Conservation (phyloP, 1,139 yeast species). For the Wickerhamomyces sp. region DNA sequence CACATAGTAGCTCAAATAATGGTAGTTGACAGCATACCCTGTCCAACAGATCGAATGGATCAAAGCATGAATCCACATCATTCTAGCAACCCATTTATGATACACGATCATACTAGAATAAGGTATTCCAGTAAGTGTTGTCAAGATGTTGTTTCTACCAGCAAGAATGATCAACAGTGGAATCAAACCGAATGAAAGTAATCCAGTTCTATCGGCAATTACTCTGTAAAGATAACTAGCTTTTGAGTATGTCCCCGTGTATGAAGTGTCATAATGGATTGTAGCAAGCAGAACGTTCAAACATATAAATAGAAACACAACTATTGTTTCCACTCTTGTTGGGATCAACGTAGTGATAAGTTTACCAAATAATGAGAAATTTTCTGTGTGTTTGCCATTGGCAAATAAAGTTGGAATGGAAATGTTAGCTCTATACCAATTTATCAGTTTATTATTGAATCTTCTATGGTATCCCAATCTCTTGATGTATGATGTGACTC, state of each 20-base stretch:
- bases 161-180: slow-evolving; percentile 52
- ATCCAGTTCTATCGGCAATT: slow-evolving; percentile 57
- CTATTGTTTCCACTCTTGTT: slow-evolving; percentile 54
- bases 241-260: slow-evolving; percentile 15
- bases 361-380: slow-evolving; percentile 1
- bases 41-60: neutral
- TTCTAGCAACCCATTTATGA: slow-evolving; percentile 62
- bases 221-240: slow-evolving; percentile 45
- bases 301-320: slow-evolving; percentile 41
- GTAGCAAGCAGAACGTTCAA: slow-evolving; percentile 39
- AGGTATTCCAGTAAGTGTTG: slow-evolving; percentile 59
- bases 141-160: slow-evolving; percentile 61
- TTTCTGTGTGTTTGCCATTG: slow-evolving; percentile 11
- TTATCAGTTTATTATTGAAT: slow-evolving; percentile 10
- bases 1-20: slow-evolving; percentile 6
- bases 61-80: slow-evolving; percentile 6
- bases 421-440: slow-evolving; percentile 14
- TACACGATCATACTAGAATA: slow-evolving; percentile 50
- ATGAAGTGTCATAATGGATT: slow-evolving; percentile 36
- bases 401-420: slow-evolving; percentile 18
- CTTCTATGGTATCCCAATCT: slow-evolving; percentile 13
- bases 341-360: slow-evolving; percentile 38
- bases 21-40: slow-evolving; percentile 2
- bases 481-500: slow-evolving; percentile 5
- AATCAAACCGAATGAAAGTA: slow-evolving; percentile 38